A percentile compares a stretch with the other conserved stretches of the same genome.
These are phyloP conservation scores for Lodderomyces oxycetoniae DNA, from an alignment of 1,139 yeast genomes.

Conservation along the genomic window DNA sequence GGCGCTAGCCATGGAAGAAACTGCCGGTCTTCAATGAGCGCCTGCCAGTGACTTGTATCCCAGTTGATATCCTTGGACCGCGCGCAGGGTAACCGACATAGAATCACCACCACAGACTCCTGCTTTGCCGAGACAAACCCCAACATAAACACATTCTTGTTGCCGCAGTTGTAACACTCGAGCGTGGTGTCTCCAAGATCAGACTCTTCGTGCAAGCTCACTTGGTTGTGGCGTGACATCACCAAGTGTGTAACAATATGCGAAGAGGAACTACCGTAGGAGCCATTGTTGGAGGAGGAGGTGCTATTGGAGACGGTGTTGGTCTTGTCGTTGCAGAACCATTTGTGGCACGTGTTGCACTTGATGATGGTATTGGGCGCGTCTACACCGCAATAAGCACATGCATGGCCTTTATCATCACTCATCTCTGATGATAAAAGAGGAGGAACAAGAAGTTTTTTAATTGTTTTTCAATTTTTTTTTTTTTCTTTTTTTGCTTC, in stretches of 20 bases:
- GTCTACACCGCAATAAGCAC: conserved; percentile 77
- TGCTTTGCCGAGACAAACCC: conserved; percentile 89
- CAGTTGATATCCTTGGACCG: conserved; percentile 69
- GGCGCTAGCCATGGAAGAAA: conserved; percentile 80
- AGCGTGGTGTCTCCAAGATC: conserved; percentile 80
- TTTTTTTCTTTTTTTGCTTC: neutral
- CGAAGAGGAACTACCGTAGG: conserved; percentile 63
- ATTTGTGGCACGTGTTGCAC: conserved; percentile 72
- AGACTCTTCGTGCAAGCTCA: conserved; percentile 72
- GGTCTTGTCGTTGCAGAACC: conserved; percentile 87
- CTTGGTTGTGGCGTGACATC: conserved; percentile 70
- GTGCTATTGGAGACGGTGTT: too few relatives aligned
- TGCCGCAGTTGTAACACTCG: conserved; percentile 91
- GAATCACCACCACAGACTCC: conserved; percentile 79
- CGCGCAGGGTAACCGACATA: conserved; percentile 90
- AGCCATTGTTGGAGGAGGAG: too few relatives aligned
- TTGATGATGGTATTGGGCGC: conserved; percentile 63
- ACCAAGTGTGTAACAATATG: conserved; percentile 88
- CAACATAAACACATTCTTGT: conserved; percentile 69
- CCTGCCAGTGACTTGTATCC: conserved; percentile 89
- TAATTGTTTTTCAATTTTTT: neutral
- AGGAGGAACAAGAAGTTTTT: neutral
- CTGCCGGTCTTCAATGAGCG: conserved; percentile 75
- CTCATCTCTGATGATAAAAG: neutral
- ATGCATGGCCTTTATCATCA: conserved; percentile 36